These are phyloP conservation scores for Domatiomyces catenatus DNA, from an alignment of 2,329 filamentous ascomycete species.

Conservation along the genomic window DNA sequence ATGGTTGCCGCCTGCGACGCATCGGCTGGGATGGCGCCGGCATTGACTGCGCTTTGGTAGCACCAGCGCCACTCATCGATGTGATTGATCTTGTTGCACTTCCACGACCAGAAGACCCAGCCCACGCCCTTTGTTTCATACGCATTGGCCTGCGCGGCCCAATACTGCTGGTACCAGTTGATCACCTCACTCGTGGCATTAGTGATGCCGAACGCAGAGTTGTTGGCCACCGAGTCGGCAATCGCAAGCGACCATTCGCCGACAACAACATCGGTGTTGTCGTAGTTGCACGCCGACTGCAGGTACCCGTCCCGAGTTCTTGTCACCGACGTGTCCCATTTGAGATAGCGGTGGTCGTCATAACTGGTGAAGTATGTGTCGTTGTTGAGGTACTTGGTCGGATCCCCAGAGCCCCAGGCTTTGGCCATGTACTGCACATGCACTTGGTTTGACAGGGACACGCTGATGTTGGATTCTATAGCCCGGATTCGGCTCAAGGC, in stretches of 20 bases:
- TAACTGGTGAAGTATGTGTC: slow-evolving; percentile 34
- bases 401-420: slow-evolving; percentile 42
- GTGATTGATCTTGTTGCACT: slow-evolving; percentile 18
- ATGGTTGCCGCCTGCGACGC: neutral
- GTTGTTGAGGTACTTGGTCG: slow-evolving; percentile 30
- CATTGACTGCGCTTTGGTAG: slow-evolving; percentile 30
- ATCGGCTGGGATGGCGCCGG: slow-evolving; percentile 22
- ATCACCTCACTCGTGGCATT: slow-evolving; percentile 18
- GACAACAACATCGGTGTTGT: slow-evolving; percentile 37
- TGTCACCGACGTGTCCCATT: slow-evolving; percentile 32
- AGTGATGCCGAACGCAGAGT: slow-evolving; percentile 28
- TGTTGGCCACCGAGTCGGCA: slow-evolving; percentile 35
- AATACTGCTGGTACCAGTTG: slow-evolving; percentile 42
- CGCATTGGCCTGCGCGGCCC: slow-evolving; percentile 39
- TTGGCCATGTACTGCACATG: slow-evolving; percentile 41
- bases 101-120: slow-evolving; percentile 45
- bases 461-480: slow-evolving; percentile 31
- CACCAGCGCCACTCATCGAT: slow-evolving; percentile 34
- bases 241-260: slow-evolving; percentile 45
- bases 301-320: slow-evolving; percentile 36
- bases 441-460: slow-evolving; percentile 30
- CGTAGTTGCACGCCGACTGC: slow-evolving; percentile 33
- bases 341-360: slow-evolving; percentile 46
- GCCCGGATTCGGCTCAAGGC: slow-evolving; percentile 30
- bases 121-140: slow-evolving; percentile 35